Conservation (phyloP, 768 basidiomycete genomes). For the Suillus placidus region DNA sequence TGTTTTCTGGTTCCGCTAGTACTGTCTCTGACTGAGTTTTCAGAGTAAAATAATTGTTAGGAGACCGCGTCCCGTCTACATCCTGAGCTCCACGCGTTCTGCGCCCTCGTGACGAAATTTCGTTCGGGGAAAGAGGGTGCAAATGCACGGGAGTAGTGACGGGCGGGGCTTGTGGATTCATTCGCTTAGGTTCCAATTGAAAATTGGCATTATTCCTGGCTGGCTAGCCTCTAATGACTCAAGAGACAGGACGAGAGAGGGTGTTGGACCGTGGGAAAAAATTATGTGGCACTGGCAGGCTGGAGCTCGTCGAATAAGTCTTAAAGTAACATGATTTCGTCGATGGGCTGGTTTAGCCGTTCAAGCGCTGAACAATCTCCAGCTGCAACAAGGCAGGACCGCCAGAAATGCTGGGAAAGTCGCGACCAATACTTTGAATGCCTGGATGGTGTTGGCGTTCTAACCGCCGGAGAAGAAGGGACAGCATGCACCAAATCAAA, state of each 20-base stretch:
- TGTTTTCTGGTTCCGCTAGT: slow-evolving; percentile 32
- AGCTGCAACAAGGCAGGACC: slow-evolving; percentile 58
- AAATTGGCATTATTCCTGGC: slow-evolving; percentile 15
- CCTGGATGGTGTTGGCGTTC: slow-evolving; percentile 67
- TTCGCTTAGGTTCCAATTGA: slow-evolving; percentile 15
- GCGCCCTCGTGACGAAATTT: slow-evolving; percentile 48
- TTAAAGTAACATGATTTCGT: slow-evolving; percentile 1
- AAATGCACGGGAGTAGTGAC: slow-evolving; percentile 62
- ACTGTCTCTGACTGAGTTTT: slow-evolving; percentile 60
- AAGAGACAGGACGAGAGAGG: neutral
- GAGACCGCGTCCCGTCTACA: slow-evolving; percentile 31
- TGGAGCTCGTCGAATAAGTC: neutral
- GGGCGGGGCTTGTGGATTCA: slow-evolving; percentile 31
- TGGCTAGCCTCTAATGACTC: neutral
- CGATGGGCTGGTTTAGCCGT: slow-evolving; percentile 41
- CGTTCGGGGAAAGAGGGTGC: slow-evolving; percentile 72
- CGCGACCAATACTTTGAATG: slow-evolving; percentile 87
- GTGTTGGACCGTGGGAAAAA: slow-evolving; percentile 9
- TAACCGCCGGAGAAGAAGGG: slow-evolving; percentile 76
- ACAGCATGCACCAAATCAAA: slow-evolving; percentile 60
- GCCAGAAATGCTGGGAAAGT: slow-evolving; percentile 83
- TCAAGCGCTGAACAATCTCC: slow-evolving; percentile 43
- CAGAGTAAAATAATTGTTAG: slow-evolving; percentile 61
- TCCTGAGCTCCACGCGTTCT: slow-evolving; percentile 46
- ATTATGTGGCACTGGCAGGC: neutral